phyloP scores from a whole-genome alignment of 2,329 filamentous ascomycete species.

The Colletotrichum sansevieriae region DNA sequence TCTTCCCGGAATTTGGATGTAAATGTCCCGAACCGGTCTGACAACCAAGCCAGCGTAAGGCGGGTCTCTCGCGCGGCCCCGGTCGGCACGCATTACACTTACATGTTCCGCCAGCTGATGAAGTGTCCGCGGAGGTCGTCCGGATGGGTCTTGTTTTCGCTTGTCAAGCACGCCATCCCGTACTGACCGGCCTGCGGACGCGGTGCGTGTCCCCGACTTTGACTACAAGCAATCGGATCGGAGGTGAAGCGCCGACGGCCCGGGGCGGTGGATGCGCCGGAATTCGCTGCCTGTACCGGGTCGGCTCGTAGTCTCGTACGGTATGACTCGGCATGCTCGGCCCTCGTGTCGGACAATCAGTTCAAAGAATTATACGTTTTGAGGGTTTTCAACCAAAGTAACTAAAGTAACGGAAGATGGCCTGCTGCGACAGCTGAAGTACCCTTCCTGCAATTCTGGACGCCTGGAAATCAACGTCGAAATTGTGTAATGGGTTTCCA shows the following conservation, averaged over 20 bases:
- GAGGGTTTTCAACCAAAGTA: too few species aligned
- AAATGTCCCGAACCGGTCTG: too few species aligned
- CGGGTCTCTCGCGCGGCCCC: background rate
- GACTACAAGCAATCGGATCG: slow-evolving; percentile 19
- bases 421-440: too few species aligned
- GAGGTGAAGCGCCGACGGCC: background rate
- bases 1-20: too few species aligned
- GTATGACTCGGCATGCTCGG: slow-evolving; percentile 5
- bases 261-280: background rate
- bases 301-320: background rate
- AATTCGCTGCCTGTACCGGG: background rate
- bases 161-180: slow-evolving; percentile 23
- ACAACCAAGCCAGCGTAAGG: background rate
- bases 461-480: too few species aligned
- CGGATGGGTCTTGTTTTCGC: background rate
- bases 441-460: too few species aligned
- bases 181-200: slow-evolving; percentile 4
- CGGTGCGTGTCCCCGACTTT: background rate
- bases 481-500: too few species aligned
- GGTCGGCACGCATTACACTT: background rate
- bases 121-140: background rate
- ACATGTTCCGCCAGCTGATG: background rate
- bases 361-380: too few species aligned
- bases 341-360: background rate
- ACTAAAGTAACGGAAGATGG: too few species aligned